These are phyloP conservation scores for Daldinia sp. DNA, from an alignment of 2,329 filamentous ascomycete species.

Conservation along the genomic window DNA sequence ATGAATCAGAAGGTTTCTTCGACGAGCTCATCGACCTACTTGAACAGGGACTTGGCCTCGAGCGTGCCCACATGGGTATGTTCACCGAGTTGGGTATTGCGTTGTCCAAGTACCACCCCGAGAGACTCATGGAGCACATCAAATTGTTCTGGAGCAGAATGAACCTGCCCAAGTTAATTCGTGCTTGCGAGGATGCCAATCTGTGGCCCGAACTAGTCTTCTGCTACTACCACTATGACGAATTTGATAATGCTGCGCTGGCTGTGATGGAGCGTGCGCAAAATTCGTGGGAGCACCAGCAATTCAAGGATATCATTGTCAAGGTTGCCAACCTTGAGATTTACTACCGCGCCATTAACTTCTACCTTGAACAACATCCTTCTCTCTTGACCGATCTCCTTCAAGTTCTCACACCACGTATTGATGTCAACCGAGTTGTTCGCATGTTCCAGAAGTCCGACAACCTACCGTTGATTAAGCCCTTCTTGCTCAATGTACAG, in stretches of 20 bases:
- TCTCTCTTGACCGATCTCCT: conserved; percentile 94
- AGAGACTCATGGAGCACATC: conserved; percentile 96
- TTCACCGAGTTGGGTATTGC: conserved; percentile 95
- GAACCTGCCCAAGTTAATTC: conserved; percentile 97
- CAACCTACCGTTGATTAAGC: conserved; percentile 97
- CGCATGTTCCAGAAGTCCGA: conserved; percentile 99
- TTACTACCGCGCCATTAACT: conserved; percentile 96
- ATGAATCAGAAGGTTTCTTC: conserved; percentile 96
- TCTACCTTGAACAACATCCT: conserved; percentile 97
- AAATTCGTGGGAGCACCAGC: conserved; percentile 98
- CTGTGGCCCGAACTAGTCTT: conserved; percentile 98
- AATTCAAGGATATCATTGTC: conserved; percentile 98
- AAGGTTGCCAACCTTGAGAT: conserved; percentile 99
- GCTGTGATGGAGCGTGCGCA: conserved; percentile 98
- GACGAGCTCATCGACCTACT: conserved; percentile 95
- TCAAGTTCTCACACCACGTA: conserved; percentile 87
- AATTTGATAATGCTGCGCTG: conserved; percentile 95
- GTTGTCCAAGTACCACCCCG: conserved; percentile 92
- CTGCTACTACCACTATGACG: conserved; percentile 97
- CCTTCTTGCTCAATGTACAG: conserved; percentile 96
- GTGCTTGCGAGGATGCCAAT: conserved; percentile 90
- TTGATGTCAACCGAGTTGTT: conserved; percentile 99
- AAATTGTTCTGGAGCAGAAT: conserved; percentile 98
- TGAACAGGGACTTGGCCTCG: conserved; percentile 92
- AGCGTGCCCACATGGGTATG: conserved; percentile 94